A percentile compares a stretch with the other conserved stretches of the same genome.
phyloP scores from a whole-genome alignment of 164 flowering plant species.

The Taxillus chinensis region DNA sequence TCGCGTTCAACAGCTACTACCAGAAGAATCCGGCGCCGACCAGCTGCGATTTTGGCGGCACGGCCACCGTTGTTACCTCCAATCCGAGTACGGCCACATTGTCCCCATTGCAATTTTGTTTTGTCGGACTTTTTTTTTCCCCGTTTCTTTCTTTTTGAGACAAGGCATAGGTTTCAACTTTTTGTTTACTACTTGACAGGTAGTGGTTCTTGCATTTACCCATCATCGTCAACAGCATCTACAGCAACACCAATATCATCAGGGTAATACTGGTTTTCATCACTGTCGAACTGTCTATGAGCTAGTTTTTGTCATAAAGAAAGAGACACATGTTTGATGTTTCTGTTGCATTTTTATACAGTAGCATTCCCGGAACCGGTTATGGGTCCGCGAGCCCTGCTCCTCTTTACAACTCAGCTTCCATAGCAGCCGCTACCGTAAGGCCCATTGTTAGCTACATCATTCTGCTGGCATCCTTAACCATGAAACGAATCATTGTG shows the following conservation, averaged over 20 bases:
- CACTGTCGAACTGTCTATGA: no score
- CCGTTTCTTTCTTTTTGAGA: constrained; percentile 1
- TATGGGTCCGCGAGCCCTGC: constrained; percentile 43
- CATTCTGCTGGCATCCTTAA: constrained; percentile 19
- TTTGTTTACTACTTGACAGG: constrained; percentile 25
- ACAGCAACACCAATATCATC: constrained; percentile 10
- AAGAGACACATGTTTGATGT: constrained; percentile 26
- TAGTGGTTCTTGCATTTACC: constrained; percentile 57
- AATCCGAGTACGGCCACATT: constrained; percentile 73
- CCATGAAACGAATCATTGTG: constrained; percentile 13
- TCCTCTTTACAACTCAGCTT: constrained; percentile 18
- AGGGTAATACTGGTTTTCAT: constrained; percentile 1
- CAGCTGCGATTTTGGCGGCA: constrained; percentile 87
- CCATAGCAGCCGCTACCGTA: constrained; percentile 16
- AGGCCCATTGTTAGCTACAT: constrained; percentile 19
- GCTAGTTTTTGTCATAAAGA: background rate
- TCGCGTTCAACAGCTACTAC: constrained; percentile 86
- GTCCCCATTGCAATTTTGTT: background rate
- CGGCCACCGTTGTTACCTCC: constrained; percentile 42
- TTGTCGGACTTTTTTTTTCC: background rate
- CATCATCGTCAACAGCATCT: constrained; percentile 31
- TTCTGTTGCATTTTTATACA: constrained; percentile 32
- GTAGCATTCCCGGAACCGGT: constrained; percentile 32
- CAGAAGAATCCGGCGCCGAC: constrained; percentile 63
- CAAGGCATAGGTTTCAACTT: no score